Evolutionary conservation across 371 early-diverging fungal genomes (phyloP).

Genomic region (Conidiobolus incongruus): DNA sequence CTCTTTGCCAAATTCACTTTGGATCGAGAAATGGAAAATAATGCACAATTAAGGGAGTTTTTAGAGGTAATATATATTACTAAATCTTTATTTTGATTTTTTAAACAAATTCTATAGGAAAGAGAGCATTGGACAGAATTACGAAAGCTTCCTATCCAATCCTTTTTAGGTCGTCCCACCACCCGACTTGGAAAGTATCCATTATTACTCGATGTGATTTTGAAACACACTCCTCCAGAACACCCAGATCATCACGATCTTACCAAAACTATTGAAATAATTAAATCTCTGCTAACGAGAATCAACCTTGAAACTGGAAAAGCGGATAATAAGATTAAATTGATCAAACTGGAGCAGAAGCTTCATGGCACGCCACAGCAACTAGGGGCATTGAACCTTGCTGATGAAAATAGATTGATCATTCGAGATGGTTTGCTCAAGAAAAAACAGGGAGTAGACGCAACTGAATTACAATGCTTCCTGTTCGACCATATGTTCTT

Average conservation of each 20-base stretch:
- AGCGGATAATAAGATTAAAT: slow-evolving; percentile 49
- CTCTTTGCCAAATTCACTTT: slow-evolving; percentile 57
- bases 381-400: slow-evolving; percentile 29
- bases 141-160: slow-evolving; percentile 54
- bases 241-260: slow-evolving; percentile 50
- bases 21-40: slow-evolving; percentile 47
- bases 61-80: slow-evolving; percentile 21
- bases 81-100: neutral
- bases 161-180: slow-evolving; percentile 67
- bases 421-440: slow-evolving; percentile 62
- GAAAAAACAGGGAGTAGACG: slow-evolving; percentile 35
- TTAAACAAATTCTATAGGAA: slow-evolving; percentile 13
- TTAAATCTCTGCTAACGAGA: slow-evolving; percentile 36
- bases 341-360: slow-evolving; percentile 27
- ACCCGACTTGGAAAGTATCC: slow-evolving; percentile 78
- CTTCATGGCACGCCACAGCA: slow-evolving; percentile 23
- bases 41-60: slow-evolving; percentile 42
- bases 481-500: slow-evolving; percentile 71
- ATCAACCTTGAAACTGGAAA: slow-evolving; percentile 72
- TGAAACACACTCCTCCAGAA: slow-evolving; percentile 60
- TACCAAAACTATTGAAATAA: slow-evolving; percentile 27
- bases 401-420: slow-evolving; percentile 36
- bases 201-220: slow-evolving; percentile 53
- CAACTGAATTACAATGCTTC: slow-evolving; percentile 43
- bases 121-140: slow-evolving; percentile 51